Evolutionary conservation across 2,329 filamentous ascomycete genomes (phyloP).

Genomic region (Pestalotiopsis sp.): DNA sequence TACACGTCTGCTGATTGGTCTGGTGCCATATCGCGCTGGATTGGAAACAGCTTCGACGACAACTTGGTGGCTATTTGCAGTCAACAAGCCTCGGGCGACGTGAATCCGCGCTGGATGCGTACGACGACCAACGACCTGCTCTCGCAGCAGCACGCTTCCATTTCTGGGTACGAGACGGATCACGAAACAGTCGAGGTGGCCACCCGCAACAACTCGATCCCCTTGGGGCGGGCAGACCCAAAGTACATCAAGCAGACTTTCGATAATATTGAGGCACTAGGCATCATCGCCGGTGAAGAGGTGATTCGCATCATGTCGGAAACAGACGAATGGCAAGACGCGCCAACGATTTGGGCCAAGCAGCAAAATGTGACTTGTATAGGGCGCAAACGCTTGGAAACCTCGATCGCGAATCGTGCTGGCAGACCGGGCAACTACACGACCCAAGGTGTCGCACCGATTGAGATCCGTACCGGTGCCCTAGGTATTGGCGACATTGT

Average conservation of each 20-base stretch:
- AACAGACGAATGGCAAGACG: neutral
- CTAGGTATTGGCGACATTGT: neutral
- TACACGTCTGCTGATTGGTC: slow-evolving; percentile 1
- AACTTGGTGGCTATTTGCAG: neutral
- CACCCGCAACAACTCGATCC: neutral
- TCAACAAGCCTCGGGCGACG: neutral
- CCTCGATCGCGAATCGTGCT: neutral
- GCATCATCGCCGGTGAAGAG: neutral
- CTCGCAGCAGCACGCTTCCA: neutral
- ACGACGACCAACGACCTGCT: neutral
- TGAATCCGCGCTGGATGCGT: neutral
- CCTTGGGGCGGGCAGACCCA: neutral
- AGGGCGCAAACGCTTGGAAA: neutral
- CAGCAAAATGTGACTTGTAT: neutral
- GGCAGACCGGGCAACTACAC: neutral
- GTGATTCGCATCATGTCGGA: slow-evolving; percentile 3
- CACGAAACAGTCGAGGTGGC: slow-evolving; percentile 1
- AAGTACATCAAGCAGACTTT: neutral
- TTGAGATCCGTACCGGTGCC: neutral
- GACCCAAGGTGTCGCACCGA: neutral
- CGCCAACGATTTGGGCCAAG: neutral
- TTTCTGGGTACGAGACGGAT: neutral
- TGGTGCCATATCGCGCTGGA: neutral
- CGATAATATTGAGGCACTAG: neutral
- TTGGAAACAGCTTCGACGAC: neutral